phyloP scores from a whole-genome alignment of 2,329 filamentous ascomycete species.

The Cladosporium sp. region DNA sequence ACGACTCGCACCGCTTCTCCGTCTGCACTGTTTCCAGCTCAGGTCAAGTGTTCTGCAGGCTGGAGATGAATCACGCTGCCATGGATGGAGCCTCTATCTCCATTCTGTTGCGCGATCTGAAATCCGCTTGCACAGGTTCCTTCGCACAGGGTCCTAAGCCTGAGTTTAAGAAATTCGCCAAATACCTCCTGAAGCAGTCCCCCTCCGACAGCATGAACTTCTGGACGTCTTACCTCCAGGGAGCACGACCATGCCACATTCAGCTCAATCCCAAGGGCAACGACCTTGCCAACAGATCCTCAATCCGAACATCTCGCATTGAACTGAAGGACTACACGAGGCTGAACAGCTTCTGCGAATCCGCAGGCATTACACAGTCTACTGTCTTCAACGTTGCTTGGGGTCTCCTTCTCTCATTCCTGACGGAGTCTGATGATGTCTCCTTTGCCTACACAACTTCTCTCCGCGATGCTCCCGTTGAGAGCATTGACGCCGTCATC shows the following conservation, averaged over 20 bases:
- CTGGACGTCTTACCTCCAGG: conserved; percentile 4
- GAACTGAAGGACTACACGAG: conserved; percentile 2
- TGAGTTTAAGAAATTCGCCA: conserved; percentile 4
- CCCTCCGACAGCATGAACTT: not conserved
- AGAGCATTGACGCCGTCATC: conserved; percentile 11
- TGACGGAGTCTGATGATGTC: conserved; percentile 25
- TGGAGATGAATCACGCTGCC: conserved; percentile 26
- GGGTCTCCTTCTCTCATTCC: conserved; percentile 5
- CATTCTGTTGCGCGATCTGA: conserved; percentile 2
- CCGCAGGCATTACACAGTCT: conserved; percentile 3
- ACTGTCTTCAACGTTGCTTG: conserved; percentile 11
- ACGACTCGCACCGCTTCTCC: conserved; percentile 11
- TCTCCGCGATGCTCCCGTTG: conserved; percentile 26
- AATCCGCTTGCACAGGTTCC: not conserved
- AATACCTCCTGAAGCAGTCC: not conserved
- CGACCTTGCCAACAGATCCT: conserved; percentile 2
- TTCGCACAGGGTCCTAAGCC: not conserved
- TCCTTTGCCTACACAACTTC: conserved; percentile 37
- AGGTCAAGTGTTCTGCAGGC: not conserved
- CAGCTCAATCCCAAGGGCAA: conserved; percentile 6
- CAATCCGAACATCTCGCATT: conserved; percentile 4
- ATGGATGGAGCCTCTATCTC: conserved; percentile 47
- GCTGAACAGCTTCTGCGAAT: conserved; percentile 6
- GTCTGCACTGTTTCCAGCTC: not conserved
- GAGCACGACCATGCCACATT: not conserved